Evolutionary conservation across 2,329 filamentous ascomycete species (phyloP), one percentile per base, ranked within the genome.

Genomic region (Fusarium sp.): DNA sequence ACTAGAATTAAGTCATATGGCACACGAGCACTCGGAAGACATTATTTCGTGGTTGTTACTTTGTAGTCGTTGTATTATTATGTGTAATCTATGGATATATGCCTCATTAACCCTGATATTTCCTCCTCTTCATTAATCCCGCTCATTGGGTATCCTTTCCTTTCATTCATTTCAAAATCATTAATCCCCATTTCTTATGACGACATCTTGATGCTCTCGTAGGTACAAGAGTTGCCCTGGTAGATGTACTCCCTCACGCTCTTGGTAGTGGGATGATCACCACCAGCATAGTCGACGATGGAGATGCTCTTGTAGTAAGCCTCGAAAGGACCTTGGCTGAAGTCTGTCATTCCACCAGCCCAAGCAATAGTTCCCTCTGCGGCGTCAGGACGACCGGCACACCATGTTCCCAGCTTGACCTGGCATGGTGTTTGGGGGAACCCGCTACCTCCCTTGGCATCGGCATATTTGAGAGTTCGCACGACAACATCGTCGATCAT

Each of bases 391-490:
- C 83, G 78, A 39, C 87, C 87, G 40, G 82, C 87, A 39, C 86
- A 85, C 89, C 90, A 92, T 68, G 86, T 85, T 64, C 91, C 90
- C 32, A 93, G 78, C 77, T 88, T 89, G 74, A 92, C 76, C 76
- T 89, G 86, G 86, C 90, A 89, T 50, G 90, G 90, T 7, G 89
- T 91, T 82, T 93, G 90, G 44, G 90, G 90, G 81, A 86, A 92
- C 65, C 85, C 83, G 50, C 79, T 77, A 45, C 87, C 88, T 51
- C 80, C 80, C 73, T 86, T 76, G 54, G 89, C 89, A 47, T 91
- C 85, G 12, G 77, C 79, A 67, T 85, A 86, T 51, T 79, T 82
- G 58, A 93, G 81, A 19, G 86, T 88, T 67, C 91, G 89, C 43
- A 92, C 82, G 21, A 82, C 76, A 7, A 76, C 77, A 71, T 83